These are phyloP conservation scores for Pseudocercospora eumusae DNA, from an alignment of 2,329 filamentous ascomycete species.

Conservation along the genomic window DNA sequence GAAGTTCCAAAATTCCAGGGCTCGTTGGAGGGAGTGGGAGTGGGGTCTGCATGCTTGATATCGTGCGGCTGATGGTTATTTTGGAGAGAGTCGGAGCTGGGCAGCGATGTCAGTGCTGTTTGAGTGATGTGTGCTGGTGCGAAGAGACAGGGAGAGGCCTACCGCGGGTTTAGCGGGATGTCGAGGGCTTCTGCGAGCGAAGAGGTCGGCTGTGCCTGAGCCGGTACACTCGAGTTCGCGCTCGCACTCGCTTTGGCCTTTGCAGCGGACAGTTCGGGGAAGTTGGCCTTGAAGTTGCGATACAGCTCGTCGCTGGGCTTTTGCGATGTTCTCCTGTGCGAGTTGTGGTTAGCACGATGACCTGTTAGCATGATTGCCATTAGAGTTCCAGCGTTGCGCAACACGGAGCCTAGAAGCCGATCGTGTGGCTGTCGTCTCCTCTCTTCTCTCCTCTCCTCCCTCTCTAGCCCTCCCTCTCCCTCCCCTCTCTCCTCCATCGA, in stretches of 20 bases:
- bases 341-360: no score
- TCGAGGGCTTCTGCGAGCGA: constrained; percentile 50
- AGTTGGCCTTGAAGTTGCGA: constrained; percentile 78
- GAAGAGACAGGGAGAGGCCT: constrained; percentile 37
- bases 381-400: constrained; percentile 32
- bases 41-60: constrained; percentile 77
- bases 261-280: constrained; percentile 72
- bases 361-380: no score
- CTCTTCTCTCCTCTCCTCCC: no score
- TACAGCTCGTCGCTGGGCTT: constrained; percentile 86
- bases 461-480: no score
- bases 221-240: constrained; percentile 46
- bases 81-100: constrained; percentile 33
- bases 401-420: constrained; percentile 21
- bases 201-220: constrained; percentile 44
- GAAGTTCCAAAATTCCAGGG: constrained; percentile 62
- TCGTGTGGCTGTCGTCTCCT: constrained; percentile 16
- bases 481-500: no score
- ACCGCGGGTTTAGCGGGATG: constrained; percentile 48
- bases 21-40: constrained; percentile 76
- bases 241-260: no score
- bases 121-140: constrained; percentile 22
- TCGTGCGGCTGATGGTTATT: constrained; percentile 32
- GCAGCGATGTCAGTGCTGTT: constrained; percentile 26
- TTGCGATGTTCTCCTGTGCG: constrained; percentile 60